Evolutionary conservation across 2,329 filamentous ascomycete species (phyloP), one percentile per base, ranked within the genome.

Genomic region (Colletotrichum musae): DNA sequence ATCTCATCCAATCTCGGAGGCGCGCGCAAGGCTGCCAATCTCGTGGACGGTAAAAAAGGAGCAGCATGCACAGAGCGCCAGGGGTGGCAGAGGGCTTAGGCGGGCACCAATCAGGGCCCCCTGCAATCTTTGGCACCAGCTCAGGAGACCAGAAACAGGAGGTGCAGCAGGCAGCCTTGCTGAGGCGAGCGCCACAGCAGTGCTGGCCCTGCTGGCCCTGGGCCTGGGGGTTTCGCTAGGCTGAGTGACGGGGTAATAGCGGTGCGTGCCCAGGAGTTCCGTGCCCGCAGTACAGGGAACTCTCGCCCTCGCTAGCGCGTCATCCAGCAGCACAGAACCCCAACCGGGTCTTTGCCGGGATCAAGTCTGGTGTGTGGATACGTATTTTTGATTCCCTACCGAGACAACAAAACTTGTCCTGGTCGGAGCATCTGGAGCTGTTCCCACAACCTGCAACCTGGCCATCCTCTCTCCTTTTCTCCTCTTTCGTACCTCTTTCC

Each of bases 351-450:
- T 18, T 57, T 61, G 57, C 62, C 51, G 26, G 67, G 67, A 52
- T 67, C 66, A 52, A 32, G 58, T 61, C 50, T 60, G 61, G 43
- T 54, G 63, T 70, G 67, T 70, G 67, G 67, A 70, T 70, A 70
- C 67, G 67, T 70, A 70, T 56, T 53, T 56, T 53, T 45, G 63
- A 57, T 66, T 61, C 60, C 61, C 56, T 43, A 70, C 67, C 63
- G 51, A 70, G 67, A 70, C 67, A 66, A 70, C 67, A 70, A 70
- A 70, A 70, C 67, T 70, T 52, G 62, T 67, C 63, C 67, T 66
- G 50, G 67, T 70, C 67, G 63, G 59, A 61, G 57, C 62, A 65
- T 51, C 50, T 26, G 41, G 60, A 64, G 52, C 60, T 64, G 28
- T 64, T 58, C 58, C 63, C 53, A 58, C 57, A 54, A 62, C 59